Evolutionary conservation across 805 yeast species (phyloP).

Genomic region (Kodamaea lidongshanica): DNA sequence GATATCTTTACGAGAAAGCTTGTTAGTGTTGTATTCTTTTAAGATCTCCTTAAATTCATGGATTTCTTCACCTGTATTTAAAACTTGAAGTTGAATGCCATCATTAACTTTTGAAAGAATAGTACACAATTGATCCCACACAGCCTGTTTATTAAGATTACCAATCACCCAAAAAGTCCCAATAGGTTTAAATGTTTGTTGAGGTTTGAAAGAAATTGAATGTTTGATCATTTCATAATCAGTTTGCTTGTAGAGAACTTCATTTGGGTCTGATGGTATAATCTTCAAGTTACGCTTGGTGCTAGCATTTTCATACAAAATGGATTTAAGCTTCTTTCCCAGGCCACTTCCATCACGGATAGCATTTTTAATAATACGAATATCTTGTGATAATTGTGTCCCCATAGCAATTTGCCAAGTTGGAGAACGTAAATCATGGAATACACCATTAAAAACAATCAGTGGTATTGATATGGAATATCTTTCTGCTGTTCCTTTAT

Average conservation of each 20-base stretch:
- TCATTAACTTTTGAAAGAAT: conserved; percentile 17
- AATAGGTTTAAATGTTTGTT: conserved; percentile 9
- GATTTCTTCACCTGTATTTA: conserved; percentile 16
- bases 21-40: conserved; percentile 1
- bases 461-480: conserved; percentile 42
- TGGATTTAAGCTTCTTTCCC: conserved; percentile 28
- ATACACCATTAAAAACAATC: conserved; percentile 69
- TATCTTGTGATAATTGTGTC: conserved; percentile 52
- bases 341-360: conserved; percentile 19
- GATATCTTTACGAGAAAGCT: conserved; percentile 7
- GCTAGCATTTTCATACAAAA: conserved; percentile 39
- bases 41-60: conserved; percentile 4
- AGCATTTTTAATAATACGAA: conserved; percentile 23
- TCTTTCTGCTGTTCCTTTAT: conserved; percentile 17
- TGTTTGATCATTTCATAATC: conserved; percentile 19
- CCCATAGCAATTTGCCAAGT: conserved; percentile 53
- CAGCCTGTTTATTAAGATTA: conserved; percentile 36
- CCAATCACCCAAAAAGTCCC: conserved; percentile 54
- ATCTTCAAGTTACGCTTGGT: conserved; percentile 40
- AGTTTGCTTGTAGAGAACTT: conserved; percentile 27
- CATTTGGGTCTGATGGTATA: conserved; percentile 29
- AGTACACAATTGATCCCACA: conserved; percentile 41
- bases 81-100: not conserved
- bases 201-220: conserved; percentile 18
- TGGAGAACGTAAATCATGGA: conserved; percentile 41